Evolutionary conservation across 768 basidiomycete genomes (phyloP).

Genomic region (Rhizopogon rudus): DNA sequence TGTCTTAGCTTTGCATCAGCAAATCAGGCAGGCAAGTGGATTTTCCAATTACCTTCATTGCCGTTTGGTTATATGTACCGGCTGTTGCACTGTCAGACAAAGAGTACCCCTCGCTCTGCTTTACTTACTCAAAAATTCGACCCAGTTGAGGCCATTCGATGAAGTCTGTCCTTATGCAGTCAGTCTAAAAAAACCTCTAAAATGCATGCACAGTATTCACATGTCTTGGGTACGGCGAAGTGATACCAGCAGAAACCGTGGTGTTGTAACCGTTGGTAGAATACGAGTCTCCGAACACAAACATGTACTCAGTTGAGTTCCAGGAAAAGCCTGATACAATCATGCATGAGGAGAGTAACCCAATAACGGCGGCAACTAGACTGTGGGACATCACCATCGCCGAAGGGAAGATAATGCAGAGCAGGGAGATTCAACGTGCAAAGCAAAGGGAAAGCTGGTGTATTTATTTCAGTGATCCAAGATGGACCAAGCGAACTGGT

Average conservation of each 20-base stretch:
- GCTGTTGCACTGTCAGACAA: constrained; percentile 25
- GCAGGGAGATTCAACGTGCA: background rate
- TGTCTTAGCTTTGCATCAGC: constrained; percentile 29
- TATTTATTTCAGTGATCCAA: too few relatives aligned
- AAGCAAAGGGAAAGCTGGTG: too few relatives aligned
- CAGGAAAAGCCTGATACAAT: constrained; percentile 32
- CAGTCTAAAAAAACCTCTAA: background rate
- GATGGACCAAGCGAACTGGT: too few relatives aligned
- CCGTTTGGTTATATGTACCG: constrained; percentile 50
- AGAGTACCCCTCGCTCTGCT: too few relatives aligned
- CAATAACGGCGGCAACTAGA: constrained; percentile 1
- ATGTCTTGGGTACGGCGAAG: constrained; percentile 46
- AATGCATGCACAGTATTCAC: constrained; percentile 28
- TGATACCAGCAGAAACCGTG: constrained; percentile 38
- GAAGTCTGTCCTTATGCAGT: constrained; percentile 37
- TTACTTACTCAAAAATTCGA: constrained; percentile 42
- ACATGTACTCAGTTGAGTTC: constrained; percentile 49
- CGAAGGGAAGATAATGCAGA: background rate
- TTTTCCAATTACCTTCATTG: constrained; percentile 35
- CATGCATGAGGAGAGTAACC: constrained; percentile 5
- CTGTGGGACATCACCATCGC: constrained; percentile 9
- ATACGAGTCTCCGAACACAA: constrained; percentile 64
- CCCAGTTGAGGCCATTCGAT: constrained; percentile 64
- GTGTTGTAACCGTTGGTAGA: constrained; percentile 53
- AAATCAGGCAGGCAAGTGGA: background rate